Conservation (phyloP, 1,284 basidiomycete genomes). For the Cryptococcus floricola region DNA sequence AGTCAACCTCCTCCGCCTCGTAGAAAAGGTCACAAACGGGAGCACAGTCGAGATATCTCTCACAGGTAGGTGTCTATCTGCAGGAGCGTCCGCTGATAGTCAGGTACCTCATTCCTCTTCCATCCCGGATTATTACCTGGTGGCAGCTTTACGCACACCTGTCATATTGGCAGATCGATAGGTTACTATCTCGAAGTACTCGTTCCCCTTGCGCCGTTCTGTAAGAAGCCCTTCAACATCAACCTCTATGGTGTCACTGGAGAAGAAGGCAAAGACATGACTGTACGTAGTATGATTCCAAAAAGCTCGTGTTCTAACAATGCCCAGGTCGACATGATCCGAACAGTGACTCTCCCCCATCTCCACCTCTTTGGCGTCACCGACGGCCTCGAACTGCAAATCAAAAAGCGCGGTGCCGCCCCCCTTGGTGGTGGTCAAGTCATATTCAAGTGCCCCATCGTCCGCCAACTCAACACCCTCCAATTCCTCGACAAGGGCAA, state of each 20-base stretch:
- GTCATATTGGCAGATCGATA: slow-evolving; percentile 76
- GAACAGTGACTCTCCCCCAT: slow-evolving; percentile 89
- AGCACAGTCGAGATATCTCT: slow-evolving; percentile 93
- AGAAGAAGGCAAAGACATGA: slow-evolving; percentile 74
- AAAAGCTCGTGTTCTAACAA: slow-evolving; percentile 3
- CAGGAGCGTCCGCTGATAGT: neutral
- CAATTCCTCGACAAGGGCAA: slow-evolving; percentile 88
- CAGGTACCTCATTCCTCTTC: slow-evolving; percentile 83
- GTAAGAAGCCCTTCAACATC: slow-evolving; percentile 79
- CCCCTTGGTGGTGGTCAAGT: slow-evolving; percentile 91
- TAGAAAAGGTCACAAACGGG: slow-evolving; percentile 94
- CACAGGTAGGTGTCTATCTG: slow-evolving; percentile 61
- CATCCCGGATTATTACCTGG: slow-evolving; percentile 90
- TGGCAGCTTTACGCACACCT: slow-evolving; percentile 77
- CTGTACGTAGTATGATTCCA: slow-evolving; percentile 55
- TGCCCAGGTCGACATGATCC: slow-evolving; percentile 73
- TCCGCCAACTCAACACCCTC: slow-evolving; percentile 83
- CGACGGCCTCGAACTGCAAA: slow-evolving; percentile 83
- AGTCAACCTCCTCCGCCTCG: slow-evolving; percentile 78
- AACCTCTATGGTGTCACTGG: slow-evolving; percentile 87
- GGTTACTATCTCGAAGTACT: slow-evolving; percentile 90
- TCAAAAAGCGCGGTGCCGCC: slow-evolving; percentile 86
- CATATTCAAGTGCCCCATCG: slow-evolving; percentile 85
- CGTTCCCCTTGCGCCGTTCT: slow-evolving; percentile 85
- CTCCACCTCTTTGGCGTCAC: slow-evolving; percentile 83